phyloP scores from a whole-genome alignment of 176 grass and related monocot species.

The Bothriochloa decipiens region DNA sequence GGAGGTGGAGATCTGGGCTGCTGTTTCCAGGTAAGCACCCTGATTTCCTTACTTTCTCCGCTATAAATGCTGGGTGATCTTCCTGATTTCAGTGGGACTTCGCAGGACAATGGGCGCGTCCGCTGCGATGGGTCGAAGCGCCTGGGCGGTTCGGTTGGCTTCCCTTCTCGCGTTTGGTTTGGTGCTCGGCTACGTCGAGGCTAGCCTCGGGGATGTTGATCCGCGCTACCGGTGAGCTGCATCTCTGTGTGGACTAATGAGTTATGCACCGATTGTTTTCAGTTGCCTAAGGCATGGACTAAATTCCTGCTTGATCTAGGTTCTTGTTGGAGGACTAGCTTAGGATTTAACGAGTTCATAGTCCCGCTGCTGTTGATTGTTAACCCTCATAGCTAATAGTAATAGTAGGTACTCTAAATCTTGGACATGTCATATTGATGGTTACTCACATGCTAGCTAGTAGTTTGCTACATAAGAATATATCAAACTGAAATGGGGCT shows the following conservation, averaged over 20 bases:
- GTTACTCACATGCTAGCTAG: not conserved
- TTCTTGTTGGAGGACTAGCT: not conserved
- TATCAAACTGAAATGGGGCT: not conserved
- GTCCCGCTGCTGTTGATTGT: not conserved
- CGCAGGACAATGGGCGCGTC: not conserved
- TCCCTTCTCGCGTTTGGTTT: constrained; percentile 55
- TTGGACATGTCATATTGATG: not conserved
- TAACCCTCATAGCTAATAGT: not conserved
- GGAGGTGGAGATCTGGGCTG: not conserved
- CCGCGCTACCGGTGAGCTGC: constrained; percentile 68
- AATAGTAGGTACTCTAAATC: not conserved
- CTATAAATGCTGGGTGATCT: not conserved
- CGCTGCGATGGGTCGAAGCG: constrained; percentile 43
- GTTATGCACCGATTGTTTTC: not conserved
- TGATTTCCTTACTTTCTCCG: not conserved
- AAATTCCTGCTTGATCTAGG: constrained; percentile 2
- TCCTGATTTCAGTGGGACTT: not conserved
- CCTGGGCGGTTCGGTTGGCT: constrained; percentile 38
- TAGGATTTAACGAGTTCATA: not conserved
- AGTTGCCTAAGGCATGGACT: not conserved
- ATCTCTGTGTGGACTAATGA: not conserved
- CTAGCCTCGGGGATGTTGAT: constrained; percentile 76
- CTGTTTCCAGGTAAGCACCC: not conserved
- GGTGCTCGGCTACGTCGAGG: constrained; percentile 47
- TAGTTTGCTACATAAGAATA: not conserved